Evolutionary conservation across 2,329 filamentous ascomycete genomes (phyloP), one percentile per base, ranked within the genome.

Genomic region (Hirsutella minnesotensis): DNA sequence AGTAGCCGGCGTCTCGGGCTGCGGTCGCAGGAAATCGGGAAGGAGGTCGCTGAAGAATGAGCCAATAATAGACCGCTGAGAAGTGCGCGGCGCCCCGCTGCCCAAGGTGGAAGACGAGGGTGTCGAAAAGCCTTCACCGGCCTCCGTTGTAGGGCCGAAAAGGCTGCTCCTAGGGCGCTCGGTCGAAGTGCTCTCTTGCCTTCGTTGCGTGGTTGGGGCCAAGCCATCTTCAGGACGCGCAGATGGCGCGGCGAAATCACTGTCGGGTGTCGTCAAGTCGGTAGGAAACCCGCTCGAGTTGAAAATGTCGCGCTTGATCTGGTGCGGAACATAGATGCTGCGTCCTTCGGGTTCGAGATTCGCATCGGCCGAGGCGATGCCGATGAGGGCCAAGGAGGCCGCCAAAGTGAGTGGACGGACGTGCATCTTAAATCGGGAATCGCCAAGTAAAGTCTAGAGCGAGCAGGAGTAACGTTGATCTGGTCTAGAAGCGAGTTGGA

Each of bases 251-350:
- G 24, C 24, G 24, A 27, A 27, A 27, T 27, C 49, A 8, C 47
- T 44, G 7, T 42, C 41, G 3, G 49, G 39, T 13, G 48, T 41
- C 18, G 51, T 48, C 36, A 16, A n/a, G 20, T 45, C 37, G 22
- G 51, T 43, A 41, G 55, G 55, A 34, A 63, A 63, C 46, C 57
- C 54, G n/a, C 67, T 69, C 13, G 55, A 57, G 52, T 73, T 73
- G 46, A 53, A 51, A 42, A 68, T 63, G 45, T 71, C 63, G 43
- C 73, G 67, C 60, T 71, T 77, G 52, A 79, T 63, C 36, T 75
- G 66, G 44, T 70, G 66, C 12, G 75, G 75, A 48, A 72, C 78
- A 56, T 77, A 79, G 53, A 76, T 73, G 54, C 65, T 69, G 16
- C 73, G 73, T 47, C 63, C 61, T 29, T 68, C 59, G 31, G 57